Base-by-base conservation (phyloP, 345 rosid species). In the Populus alba region DNA sequence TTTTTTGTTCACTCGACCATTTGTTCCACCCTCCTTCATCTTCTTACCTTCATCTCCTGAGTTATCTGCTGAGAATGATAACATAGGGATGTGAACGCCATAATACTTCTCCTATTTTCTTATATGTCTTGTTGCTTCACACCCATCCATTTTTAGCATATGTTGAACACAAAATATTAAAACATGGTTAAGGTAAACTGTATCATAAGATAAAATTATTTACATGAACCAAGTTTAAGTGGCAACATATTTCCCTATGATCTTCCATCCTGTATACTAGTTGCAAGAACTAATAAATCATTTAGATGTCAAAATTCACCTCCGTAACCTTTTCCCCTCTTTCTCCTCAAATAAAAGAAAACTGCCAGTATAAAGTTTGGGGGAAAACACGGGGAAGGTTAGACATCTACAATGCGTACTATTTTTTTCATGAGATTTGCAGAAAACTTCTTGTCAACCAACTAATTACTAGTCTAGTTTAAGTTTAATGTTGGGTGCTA, bases 141-240 rank as follows among this genome's bases (percentile, higher is more conserved):
- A 78, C 4, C 81, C 84, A 51, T 82, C 25, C 84, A 82, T 78
- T 15, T 31, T 18, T 11, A 75, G 75, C 84, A 82, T 82, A 81
- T 82, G 68, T 31, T 23, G 18, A 69, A 53, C 4, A 59, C 35
- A 59, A 39, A 5, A 66, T 17, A 29, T 8, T 7, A 71, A 5
- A 10, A 57, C 8, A 51, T 51, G 57, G 53, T 15, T 49, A 49
- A 3, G 6, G 53, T 49, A 49, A 49, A 49, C 20, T 49, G 15
- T 5, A 49, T 9, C 53, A 16, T 49, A 16, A 49, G 20, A 49
- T 15, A 17, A 51, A 51, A 51, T 0, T 51, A 51, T 18, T 18
- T 51, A 22, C n/a, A 51, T 51, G n/a, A 16, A 51, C 57, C 57
- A 17, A 51, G n/a, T 17, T 51, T 51, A 51, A 51, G 22, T 5